A percentile compares a stretch with the other conserved stretches of the same genome.
Conservation (phyloP, 2,329 filamentous ascomycete species). For the Alternaria sp. region DNA sequence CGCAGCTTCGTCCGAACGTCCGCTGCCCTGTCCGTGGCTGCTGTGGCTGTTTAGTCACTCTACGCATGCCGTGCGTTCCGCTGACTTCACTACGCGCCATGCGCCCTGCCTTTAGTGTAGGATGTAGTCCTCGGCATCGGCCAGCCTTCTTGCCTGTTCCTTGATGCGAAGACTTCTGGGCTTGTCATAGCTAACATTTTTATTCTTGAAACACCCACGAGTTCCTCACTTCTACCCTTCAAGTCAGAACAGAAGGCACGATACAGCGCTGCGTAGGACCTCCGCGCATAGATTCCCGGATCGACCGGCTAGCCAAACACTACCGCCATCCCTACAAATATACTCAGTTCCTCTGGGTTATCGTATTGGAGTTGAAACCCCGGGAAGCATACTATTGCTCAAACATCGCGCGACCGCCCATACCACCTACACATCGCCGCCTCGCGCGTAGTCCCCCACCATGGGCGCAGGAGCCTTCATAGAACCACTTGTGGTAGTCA, state of each 20-base stretch:
- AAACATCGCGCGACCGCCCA: neutral
- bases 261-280: neutral
- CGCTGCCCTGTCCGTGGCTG: neutral
- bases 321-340: neutral
- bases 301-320: slow-evolving; percentile 1
- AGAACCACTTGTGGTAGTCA: slow-evolving; percentile 67
- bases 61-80: slow-evolving; percentile 11
- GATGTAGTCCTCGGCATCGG: neutral
- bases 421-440: neutral
- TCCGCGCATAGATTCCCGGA: neutral
- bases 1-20: slow-evolving; percentile 10
- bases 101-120: neutral
- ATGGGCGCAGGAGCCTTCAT: slow-evolving; percentile 65
- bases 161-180: neutral
- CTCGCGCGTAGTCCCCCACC: slow-evolving; percentile 11
- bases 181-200: neutral
- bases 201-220: neutral
- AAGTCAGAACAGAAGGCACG: neutral
- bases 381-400: neutral
- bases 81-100: slow-evolving; percentile 10
- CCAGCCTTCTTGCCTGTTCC: neutral
- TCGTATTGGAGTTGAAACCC: neutral
- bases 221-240: neutral
- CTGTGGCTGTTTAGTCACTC: slow-evolving; percentile 1
- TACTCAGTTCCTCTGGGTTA: neutral